phyloP scores from a whole-genome alignment of 441 rosid species.

The Breynia disticha region DNA sequence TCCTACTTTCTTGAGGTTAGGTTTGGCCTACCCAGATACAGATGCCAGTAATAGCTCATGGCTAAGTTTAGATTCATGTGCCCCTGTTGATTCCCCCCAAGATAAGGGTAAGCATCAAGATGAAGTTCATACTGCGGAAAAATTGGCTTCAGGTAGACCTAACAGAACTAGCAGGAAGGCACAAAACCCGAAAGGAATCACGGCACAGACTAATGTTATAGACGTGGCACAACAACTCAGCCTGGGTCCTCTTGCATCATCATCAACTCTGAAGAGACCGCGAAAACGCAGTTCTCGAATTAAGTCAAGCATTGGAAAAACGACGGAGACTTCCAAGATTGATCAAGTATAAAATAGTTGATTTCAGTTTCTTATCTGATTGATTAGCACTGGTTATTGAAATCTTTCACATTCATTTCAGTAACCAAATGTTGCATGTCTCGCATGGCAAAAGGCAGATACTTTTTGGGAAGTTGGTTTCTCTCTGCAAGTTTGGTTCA shows the following conservation, averaged over 20 bases:
- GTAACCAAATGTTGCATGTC: too few relatives aligned
- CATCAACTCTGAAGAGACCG: slow-evolving; percentile 36
- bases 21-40: slow-evolving; percentile 27
- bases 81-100: slow-evolving; percentile 24
- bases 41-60: slow-evolving; percentile 48
- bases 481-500: too few relatives aligned
- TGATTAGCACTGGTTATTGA: too few relatives aligned
- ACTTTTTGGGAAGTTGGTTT: too few relatives aligned
- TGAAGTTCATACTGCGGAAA: slow-evolving; percentile 20
- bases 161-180: slow-evolving; percentile 43
- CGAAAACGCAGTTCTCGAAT: slow-evolving; percentile 38
- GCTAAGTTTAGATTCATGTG: slow-evolving; percentile 70
- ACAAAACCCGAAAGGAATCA: slow-evolving; percentile 23
- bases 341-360: too few relatives aligned
- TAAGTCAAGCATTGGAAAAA: slow-evolving; percentile 24
- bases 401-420: too few relatives aligned
- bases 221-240: slow-evolving; percentile 40
- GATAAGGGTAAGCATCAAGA: slow-evolving; percentile 22
- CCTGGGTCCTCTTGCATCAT: slow-evolving; percentile 42
- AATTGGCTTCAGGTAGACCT: slow-evolving; percentile 23
- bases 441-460: too few relatives aligned
- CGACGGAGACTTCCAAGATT: slow-evolving; percentile 18
- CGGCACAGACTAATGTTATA: slow-evolving; percentile 23
- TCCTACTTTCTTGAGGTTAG: slow-evolving; percentile 24
- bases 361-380: too few relatives aligned